phyloP scores from a whole-genome alignment of 768 basidiomycete genomes.

The Vararia minispora region DNA sequence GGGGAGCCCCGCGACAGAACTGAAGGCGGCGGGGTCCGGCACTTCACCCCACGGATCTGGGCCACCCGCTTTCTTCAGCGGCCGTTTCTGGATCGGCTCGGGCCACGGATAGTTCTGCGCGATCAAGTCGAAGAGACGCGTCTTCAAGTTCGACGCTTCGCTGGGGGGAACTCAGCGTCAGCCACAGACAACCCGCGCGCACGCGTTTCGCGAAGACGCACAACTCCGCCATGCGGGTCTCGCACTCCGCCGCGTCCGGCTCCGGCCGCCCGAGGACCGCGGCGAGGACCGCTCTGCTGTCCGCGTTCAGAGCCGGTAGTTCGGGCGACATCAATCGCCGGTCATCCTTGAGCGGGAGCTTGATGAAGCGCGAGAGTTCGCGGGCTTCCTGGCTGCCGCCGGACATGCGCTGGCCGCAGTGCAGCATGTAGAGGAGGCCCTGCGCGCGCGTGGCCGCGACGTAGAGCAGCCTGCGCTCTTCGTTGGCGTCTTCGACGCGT shows the following conservation, averaged over 20 bases:
- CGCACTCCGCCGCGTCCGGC: conserved; percentile 34
- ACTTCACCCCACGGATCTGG: too few species aligned
- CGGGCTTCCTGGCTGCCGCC: conserved; percentile 43
- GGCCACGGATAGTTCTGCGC: not conserved
- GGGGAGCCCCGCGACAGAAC: too few species aligned
- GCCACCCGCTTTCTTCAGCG: too few species aligned
- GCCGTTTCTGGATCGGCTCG: not conserved
- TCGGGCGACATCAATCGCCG: conserved; percentile 32
- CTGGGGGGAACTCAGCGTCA: not conserved
- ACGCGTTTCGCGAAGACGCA: conserved; percentile 26
- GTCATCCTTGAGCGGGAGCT: conserved; percentile 27
- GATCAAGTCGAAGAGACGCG: not conserved
- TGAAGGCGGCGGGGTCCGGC: too few species aligned
- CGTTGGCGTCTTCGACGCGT: conserved; percentile 63
- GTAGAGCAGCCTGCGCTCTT: conserved; percentile 78
- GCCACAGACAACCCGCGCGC: not conserved
- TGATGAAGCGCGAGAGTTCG: conserved; percentile 48
- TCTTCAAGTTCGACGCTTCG: not conserved
- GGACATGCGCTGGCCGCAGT: conserved; percentile 36
- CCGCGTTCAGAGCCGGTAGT: conserved; percentile 30
- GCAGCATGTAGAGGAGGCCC: conserved; percentile 48
- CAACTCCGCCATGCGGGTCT: conserved; percentile 34
- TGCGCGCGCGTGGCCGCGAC: conserved; percentile 87
- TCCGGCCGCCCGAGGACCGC: conserved; percentile 37
- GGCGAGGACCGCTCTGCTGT: conserved; percentile 38